Base-by-base conservation (phyloP, 768 basidiomycete genomes). In the Auriscalpium orientale region DNA sequence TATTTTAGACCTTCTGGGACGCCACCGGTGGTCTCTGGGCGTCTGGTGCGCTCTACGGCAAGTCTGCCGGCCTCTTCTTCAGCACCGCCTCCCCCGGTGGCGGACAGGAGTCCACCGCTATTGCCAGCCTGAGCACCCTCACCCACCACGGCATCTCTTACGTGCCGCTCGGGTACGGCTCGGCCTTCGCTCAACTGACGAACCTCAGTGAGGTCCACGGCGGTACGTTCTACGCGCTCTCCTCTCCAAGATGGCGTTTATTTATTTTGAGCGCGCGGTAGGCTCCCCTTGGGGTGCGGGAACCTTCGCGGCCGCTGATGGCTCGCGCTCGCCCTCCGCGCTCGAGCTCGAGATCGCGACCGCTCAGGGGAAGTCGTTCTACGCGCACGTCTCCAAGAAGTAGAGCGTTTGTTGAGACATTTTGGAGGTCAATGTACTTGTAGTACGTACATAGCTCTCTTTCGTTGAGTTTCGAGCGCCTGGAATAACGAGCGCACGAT, bases 221-320 rank as follows among this genome's bases (percentile, higher is more conserved):
- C 56, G 85, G 84, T 82, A 60, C 46, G 80, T 28, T 7, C 7
- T 72, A 34, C 44, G 22, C 33, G 55, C 51, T 49, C 22, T 45
- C 45, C 16, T n/a, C n/a, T n/a, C n/a, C n/a, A 33, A 16, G 16
- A 2, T 1, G 53, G 46, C 37, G 49, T 52, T 51, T 40, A 55
- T 44, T n/a, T 51, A 15, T 13, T 40, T n/a, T 47, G 2, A 46
- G 22, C 53, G 11, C 50, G 48, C 22, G 5, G 4, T 59, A 84
- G 86, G 86, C 13, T 85, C 85, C 15, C 81, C 89, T 20, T 91
- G 83, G 80, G 90, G 89, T 45, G 85, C 89, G 21, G 86, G 85
- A 21, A 84, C 85, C 11, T 77, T 78, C 58, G 76, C 83, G 34
- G 76, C 69, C 1, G 38, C 63, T 2, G 68, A 73, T 52, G 82